Evolutionary conservation across 2,329 filamentous ascomycete species (phyloP).

Genomic region (Sporothrix dimorphospora): DNA sequence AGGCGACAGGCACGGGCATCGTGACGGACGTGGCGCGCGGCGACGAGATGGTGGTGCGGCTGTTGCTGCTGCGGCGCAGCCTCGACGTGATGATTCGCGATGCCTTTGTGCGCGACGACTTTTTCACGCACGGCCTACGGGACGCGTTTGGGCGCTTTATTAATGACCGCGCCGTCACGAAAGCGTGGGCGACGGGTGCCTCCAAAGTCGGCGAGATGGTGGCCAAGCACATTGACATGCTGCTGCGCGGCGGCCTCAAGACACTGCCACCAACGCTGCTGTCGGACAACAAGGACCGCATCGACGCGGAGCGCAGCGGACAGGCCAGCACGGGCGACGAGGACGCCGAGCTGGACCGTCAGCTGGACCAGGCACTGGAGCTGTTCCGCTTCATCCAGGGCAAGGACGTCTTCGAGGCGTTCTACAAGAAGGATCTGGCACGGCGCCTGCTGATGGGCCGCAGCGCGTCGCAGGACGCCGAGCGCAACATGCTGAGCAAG

Average conservation of each 20-base stretch:
- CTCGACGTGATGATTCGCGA: conserved; percentile 76
- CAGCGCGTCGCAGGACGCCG: conserved; percentile 91
- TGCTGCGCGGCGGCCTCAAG: conserved; percentile 86
- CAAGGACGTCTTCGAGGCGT: conserved; percentile 97
- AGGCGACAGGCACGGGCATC: conserved; percentile 72
- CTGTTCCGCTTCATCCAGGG: conserved; percentile 96
- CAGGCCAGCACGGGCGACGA: conserved; percentile 77
- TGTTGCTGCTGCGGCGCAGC: conserved; percentile 78
- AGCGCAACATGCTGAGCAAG: conserved; percentile 91
- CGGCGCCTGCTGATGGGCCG: conserved; percentile 86
- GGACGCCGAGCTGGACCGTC: conserved; percentile 86
- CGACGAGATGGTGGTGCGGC: conserved; percentile 81
- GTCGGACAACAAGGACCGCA: conserved; percentile 62
- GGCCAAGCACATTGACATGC: conserved; percentile 90
- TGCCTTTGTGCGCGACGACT: conserved; percentile 77
- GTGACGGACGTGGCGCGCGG: conserved; percentile 78
- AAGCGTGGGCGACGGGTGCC: conserved; percentile 78
- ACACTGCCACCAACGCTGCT: conserved; percentile 72
- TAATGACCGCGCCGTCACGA: conserved; percentile 73
- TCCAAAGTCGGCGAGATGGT: conserved; percentile 99
- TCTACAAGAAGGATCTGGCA: conserved; percentile 98
- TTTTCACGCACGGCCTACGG: conserved; percentile 75
- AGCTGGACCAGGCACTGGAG: conserved; percentile 90
- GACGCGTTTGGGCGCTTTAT: conserved; percentile 90
- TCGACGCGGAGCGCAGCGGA: conserved; percentile 62